Percentiles rank a stretch among this genome's conserved stretches.
Conservation (phyloP, 768 basidiomycete genomes). For the Tylopilus balloui region DNA sequence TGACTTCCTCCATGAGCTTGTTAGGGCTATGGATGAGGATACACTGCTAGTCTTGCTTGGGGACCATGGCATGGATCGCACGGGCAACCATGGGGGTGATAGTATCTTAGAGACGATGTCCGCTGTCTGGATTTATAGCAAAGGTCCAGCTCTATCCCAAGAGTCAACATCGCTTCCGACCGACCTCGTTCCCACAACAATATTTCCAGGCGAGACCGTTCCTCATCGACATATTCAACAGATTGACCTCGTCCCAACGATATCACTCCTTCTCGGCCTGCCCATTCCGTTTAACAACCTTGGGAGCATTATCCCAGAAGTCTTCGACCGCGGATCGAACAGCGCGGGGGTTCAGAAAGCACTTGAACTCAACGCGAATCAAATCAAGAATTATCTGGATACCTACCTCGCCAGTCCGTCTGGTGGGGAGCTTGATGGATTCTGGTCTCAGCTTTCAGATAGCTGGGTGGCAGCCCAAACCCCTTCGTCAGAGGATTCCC, state of each 20-base stretch:
- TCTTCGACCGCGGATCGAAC: conserved; percentile 55
- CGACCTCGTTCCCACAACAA: conserved; percentile 47
- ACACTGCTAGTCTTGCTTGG: conserved; percentile 90
- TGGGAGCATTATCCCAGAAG: conserved; percentile 85
- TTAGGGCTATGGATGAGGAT: conserved; percentile 73
- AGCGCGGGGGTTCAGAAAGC: conserved; percentile 50
- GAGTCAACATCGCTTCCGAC: conserved; percentile 38
- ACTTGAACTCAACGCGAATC: conserved; percentile 63
- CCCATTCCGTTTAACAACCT: conserved; percentile 97
- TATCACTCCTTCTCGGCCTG: conserved; percentile 85
- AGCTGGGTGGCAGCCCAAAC: conserved; percentile 40
- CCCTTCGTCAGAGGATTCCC: conserved; percentile 17
- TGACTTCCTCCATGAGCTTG: conserved; percentile 64
- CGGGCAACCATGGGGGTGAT: conserved; percentile 96
- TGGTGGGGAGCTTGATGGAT: conserved; percentile 67
- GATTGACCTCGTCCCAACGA: conserved; percentile 86
- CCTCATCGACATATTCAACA: conserved; percentile 75
- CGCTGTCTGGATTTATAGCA: conserved; percentile 91
- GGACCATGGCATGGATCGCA: conserved; percentile 95
- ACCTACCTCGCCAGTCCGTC: conserved; percentile 69
- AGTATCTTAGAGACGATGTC: conserved; percentile 78
- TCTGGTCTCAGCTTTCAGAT: conserved; percentile 50
- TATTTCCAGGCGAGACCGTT: conserved; percentile 54
- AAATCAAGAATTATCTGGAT: conserved; percentile 72
- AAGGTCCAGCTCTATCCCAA: conserved; percentile 49